These are phyloP conservation scores for Xylaria sp. DNA, from an alignment of 2,329 filamentous ascomycete species.

Conservation along the genomic window DNA sequence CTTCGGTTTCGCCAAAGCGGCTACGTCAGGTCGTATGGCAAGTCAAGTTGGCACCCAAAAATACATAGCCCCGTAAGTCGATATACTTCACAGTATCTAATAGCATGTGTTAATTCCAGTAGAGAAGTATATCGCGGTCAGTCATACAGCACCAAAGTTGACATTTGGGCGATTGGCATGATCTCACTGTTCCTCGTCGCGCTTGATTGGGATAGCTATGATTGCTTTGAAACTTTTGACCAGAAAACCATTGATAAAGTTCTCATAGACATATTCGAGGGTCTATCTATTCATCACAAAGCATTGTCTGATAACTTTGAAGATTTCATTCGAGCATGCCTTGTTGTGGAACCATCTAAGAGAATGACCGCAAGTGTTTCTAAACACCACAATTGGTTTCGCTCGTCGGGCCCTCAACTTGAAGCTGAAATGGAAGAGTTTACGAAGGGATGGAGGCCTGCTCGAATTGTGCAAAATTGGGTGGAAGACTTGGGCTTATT, in stretches of 20 bases:
- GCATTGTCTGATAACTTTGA: constrained; percentile 40
- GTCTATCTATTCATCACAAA: constrained; percentile 5
- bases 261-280: constrained; percentile 26
- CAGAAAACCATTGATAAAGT: constrained; percentile 42
- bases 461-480: constrained; percentile 39
- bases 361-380: constrained; percentile 52
- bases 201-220: constrained; percentile 26
- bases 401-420: constrained; percentile 16
- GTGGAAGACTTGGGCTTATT: constrained; percentile 41
- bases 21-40: constrained; percentile 56
- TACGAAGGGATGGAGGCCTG: constrained; percentile 39
- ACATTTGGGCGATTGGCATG: constrained; percentile 66
- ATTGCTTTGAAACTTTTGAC: constrained; percentile 41
- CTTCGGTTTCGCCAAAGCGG: constrained; percentile 61
- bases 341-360: constrained; percentile 47
- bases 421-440: constrained; percentile 13
- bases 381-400: constrained; percentile 54
- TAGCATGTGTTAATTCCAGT: neutral
- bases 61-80: constrained; percentile 63
- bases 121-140: constrained; percentile 54
- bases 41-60: constrained; percentile 59
- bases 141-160: constrained; percentile 55
- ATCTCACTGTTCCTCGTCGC: constrained; percentile 52
- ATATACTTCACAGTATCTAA: neutral
- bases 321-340: constrained; percentile 52